Conservation (phyloP, 2,329 filamentous ascomycete genomes). For the Beauveria medogensis region DNA sequence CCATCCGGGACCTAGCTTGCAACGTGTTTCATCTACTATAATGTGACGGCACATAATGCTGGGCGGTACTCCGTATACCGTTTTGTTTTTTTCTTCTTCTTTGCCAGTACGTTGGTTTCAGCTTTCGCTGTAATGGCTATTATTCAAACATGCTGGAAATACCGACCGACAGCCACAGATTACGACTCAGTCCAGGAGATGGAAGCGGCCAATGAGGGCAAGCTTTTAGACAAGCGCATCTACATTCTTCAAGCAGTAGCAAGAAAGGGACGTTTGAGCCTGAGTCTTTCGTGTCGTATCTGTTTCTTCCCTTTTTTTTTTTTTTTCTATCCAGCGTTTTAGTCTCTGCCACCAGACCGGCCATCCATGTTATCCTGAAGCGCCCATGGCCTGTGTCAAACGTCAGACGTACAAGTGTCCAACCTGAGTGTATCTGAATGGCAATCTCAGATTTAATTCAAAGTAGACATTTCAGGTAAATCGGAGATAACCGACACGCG, state of each 20-base stretch:
- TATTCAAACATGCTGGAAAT: background rate
- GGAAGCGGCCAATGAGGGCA: background rate
- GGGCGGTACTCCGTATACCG: background rate
- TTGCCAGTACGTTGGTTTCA: background rate
- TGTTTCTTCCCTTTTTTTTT: background rate
- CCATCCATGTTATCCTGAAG: background rate
- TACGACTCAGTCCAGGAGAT: background rate
- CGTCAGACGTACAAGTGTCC: background rate
- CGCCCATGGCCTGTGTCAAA: background rate
- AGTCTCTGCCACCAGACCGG: background rate
- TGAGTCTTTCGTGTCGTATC: background rate
- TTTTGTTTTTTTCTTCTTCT: background rate
- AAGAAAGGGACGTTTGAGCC: background rate
- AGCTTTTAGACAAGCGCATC: background rate
- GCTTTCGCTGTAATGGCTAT: background rate
- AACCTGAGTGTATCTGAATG: too few relatives aligned
- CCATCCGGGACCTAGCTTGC: background rate
- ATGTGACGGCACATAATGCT: background rate
- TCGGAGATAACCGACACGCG: slow-evolving; percentile 8
- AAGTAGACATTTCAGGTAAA: background rate
- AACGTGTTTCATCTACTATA: background rate
- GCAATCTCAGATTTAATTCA: background rate
- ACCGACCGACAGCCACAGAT: background rate
- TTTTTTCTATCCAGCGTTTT: background rate
- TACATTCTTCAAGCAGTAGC: background rate